A percentile compares a stretch with the other conserved stretches of the same genome.
These are phyloP conservation scores for Coniochaeta sp. DNA, from an alignment of 2,329 filamentous ascomycete species.

Conservation along the genomic window DNA sequence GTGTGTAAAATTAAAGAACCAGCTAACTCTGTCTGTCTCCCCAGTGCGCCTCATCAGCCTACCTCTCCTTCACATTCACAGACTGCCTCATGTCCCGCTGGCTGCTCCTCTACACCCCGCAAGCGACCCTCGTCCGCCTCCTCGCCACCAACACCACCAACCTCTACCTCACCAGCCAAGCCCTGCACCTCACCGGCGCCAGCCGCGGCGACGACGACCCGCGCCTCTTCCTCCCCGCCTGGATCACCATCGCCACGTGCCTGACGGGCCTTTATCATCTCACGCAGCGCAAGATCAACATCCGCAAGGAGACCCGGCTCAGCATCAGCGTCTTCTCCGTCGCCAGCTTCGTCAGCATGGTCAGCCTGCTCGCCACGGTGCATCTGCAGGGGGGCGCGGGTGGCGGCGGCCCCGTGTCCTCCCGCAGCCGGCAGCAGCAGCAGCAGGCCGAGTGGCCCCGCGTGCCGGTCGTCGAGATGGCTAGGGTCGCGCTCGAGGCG, in stretches of 20 bases:
- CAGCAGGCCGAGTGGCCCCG: constrained; percentile 53
- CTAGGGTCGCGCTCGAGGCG: constrained; percentile 29
- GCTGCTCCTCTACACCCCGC: constrained; percentile 78
- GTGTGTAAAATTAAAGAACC: too few species aligned
- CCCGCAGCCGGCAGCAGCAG: too few species aligned
- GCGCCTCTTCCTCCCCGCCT: constrained; percentile 65
- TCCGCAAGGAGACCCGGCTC: constrained; percentile 70
- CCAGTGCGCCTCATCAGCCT: constrained; percentile 69
- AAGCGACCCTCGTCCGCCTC: constrained; percentile 73
- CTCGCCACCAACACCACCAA: constrained; percentile 68
- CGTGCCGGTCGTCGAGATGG: constrained; percentile 47
- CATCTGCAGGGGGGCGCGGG: too few species aligned
- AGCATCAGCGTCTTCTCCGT: constrained; percentile 73
- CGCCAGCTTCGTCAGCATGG: constrained; percentile 70
- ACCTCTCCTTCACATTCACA: constrained; percentile 76
- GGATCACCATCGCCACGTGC: constrained; percentile 72
- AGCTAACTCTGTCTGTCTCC: background rate
- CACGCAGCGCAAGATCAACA: constrained; percentile 71
- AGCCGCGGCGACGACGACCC: constrained; percentile 48
- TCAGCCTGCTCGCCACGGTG: constrained; percentile 58
- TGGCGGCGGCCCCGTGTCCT: too few species aligned
- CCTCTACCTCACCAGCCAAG: constrained; percentile 66
- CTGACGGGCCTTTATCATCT: constrained; percentile 70
- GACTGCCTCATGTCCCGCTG: constrained; percentile 81
- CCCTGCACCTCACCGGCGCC: constrained; percentile 63